Evolutionary conservation across 2,329 filamentous ascomycete species (phyloP).

Genomic region (Fusarium decemcellulare): DNA sequence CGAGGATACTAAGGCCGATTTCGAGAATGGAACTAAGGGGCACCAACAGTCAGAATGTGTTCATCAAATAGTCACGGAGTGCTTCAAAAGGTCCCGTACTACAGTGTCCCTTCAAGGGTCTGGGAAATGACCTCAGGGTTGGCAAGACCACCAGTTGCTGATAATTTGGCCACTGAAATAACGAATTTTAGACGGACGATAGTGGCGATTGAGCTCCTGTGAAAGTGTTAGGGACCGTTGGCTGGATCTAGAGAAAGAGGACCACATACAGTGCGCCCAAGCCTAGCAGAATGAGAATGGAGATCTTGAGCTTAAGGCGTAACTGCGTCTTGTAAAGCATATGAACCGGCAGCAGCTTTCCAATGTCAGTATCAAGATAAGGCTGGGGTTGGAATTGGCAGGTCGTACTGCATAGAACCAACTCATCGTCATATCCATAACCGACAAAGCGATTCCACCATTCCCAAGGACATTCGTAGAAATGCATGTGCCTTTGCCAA

Average conservation of each 20-base stretch:
- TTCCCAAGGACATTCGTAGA: constrained; percentile 7
- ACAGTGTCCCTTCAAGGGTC: constrained; percentile 4
- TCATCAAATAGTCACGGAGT: too few relatives aligned
- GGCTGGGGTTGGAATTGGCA: too few relatives aligned
- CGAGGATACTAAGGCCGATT: too few relatives aligned
- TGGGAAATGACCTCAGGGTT: neutral
- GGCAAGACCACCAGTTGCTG: constrained; percentile 4
- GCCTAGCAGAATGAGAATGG: constrained; percentile 16
- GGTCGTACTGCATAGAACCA: constrained; percentile 23
- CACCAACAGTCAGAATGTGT: too few relatives aligned
- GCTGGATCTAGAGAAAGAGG: neutral
- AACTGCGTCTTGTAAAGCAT: constrained; percentile 20
- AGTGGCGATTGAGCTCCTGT: constrained; percentile 10
- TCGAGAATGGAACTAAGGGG: too few relatives aligned
- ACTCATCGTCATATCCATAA: constrained; percentile 22
- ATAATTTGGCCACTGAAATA: neutral
- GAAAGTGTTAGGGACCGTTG: neutral
- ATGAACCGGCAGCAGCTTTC: constrained; percentile 11
- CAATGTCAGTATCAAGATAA: too few relatives aligned
- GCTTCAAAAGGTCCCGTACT: neutral
- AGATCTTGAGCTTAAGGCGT: constrained; percentile 15
- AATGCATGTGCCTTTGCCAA: neutral
- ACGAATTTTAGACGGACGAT: constrained; percentile 19
- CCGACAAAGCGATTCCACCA: constrained; percentile 9
- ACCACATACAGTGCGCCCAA: constrained; percentile 1